A percentile compares a stretch with the other conserved stretches of the same genome.
Evolutionary conservation across 441 rosid species (phyloP).

Genomic region (Populus hybrid): DNA sequence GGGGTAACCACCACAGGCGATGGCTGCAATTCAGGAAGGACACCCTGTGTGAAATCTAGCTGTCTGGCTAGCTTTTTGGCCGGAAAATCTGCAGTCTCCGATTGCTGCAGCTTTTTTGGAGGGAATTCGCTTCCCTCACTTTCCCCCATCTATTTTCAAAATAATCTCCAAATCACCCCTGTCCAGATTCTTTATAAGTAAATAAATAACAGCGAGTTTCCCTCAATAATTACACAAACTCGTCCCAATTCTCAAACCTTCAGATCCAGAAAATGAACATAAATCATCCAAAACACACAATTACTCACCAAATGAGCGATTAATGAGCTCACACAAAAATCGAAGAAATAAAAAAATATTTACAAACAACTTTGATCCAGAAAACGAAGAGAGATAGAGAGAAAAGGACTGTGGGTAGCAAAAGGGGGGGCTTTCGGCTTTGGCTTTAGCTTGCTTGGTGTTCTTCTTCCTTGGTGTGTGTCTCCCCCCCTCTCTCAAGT

Average conservation of each 20-base stretch:
- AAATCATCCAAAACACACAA: conserved; percentile 26
- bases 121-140: conserved; percentile 44
- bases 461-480: background rate
- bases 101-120: conserved; percentile 44
- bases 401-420: background rate
- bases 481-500: conserved; percentile 75
- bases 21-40: conserved; percentile 44
- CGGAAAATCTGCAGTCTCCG: conserved; percentile 41
- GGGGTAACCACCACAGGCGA: conserved; percentile 1
- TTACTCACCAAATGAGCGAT: conserved; percentile 6
- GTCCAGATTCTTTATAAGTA: background rate
- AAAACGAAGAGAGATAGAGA: conserved; percentile 12
- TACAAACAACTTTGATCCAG: background rate
- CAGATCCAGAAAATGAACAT: conserved; percentile 43
- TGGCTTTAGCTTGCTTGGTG: conserved; percentile 11
- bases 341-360: background rate
- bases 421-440: background rate
- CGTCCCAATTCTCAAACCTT: conserved; percentile 14
- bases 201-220: conserved; percentile 1
- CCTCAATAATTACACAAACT: conserved; percentile 13
- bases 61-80: conserved; percentile 59
- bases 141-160: conserved; percentile 34
- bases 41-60: conserved; percentile 63
- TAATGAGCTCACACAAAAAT: conserved; percentile 32
- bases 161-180: conserved; percentile 11